Conservation (phyloP, 495 filamentous ascomycete genomes). For the Talaromyces liani region DNA sequence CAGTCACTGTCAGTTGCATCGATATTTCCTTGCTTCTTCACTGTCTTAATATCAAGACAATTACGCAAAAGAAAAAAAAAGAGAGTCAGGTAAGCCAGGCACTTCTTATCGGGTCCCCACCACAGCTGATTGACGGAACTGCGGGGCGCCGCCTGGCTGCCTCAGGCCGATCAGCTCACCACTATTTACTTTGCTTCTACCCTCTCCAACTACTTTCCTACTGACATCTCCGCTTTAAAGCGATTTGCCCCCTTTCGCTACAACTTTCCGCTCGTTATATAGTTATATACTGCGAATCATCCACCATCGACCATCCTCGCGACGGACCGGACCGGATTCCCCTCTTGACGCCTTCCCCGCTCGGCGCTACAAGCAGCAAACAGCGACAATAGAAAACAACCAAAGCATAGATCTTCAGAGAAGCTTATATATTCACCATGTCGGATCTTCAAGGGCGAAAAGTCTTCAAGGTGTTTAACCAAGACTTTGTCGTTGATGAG, state of each 20-base stretch:
- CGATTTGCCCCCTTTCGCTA: neutral
- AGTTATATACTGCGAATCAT: neutral
- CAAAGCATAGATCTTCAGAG: neutral
- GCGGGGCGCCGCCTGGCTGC: neutral
- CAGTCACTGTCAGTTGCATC: too few relatives aligned
- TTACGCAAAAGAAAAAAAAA: neutral
- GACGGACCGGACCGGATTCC: neutral
- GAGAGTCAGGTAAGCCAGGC: neutral
- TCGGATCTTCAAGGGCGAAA: slow-evolving; percentile 78
- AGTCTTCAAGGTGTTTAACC: slow-evolving; percentile 99
- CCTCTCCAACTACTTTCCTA: neutral
- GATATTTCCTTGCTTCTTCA: neutral
- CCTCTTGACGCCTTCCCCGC: neutral
- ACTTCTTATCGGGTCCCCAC: neutral
- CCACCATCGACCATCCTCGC: neutral
- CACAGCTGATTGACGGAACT: neutral
- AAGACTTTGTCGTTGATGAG: slow-evolving; percentile 98
- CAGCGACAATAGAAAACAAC: neutral
- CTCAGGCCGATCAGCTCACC: neutral
- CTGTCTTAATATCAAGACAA: neutral
- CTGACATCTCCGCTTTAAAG: neutral
- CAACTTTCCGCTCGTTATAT: neutral
- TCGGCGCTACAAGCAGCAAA: neutral
- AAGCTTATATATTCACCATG: slow-evolving; percentile 39
- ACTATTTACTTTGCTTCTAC: neutral